phyloP scores from a whole-genome alignment of 495 filamentous ascomycete species.

The Ascodesmis nigricans region DNA sequence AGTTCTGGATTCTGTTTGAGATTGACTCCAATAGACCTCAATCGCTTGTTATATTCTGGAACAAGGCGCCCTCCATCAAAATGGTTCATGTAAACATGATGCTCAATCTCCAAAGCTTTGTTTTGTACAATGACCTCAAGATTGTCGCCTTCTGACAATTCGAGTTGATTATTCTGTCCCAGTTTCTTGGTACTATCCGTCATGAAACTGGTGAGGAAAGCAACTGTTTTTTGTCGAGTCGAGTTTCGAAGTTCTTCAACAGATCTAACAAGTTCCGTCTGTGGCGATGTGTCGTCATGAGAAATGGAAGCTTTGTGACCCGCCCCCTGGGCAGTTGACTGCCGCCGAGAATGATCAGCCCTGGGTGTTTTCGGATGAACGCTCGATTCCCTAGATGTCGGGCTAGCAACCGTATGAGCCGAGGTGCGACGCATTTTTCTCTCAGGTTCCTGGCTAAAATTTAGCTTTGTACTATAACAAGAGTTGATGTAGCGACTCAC shows the following conservation, averaged over 20 bases:
- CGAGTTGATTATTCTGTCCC: constrained; percentile 29
- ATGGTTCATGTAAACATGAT: constrained; percentile 38
- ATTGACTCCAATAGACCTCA: constrained; percentile 52
- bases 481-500: constrained; percentile 6
- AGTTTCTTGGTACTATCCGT: constrained; percentile 29
- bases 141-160: constrained; percentile 31
- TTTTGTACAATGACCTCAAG: constrained; percentile 31
- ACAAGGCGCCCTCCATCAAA: constrained; percentile 24
- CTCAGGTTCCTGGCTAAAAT: constrained; percentile 9
- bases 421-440: constrained; percentile 13
- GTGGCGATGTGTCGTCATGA: constrained; percentile 17
- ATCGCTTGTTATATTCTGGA: constrained; percentile 32
- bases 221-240: constrained; percentile 18
- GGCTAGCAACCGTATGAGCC: constrained; percentile 8
- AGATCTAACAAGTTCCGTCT: constrained; percentile 16
- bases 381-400: no score
- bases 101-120: constrained; percentile 52
- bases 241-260: constrained; percentile 19
- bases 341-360: constrained; percentile 4
- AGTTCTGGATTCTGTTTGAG: constrained; percentile 68
- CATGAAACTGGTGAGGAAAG: constrained; percentile 12
- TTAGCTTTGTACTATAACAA: constrained; percentile 5
- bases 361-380: constrained; percentile 1
- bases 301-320: no score
- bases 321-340: constrained; percentile 13